Percentiles rank a stretch among this genome's conserved stretches.
Conservation (phyloP, 1,284 basidiomycete genomes). For the Moniliella sp. region DNA sequence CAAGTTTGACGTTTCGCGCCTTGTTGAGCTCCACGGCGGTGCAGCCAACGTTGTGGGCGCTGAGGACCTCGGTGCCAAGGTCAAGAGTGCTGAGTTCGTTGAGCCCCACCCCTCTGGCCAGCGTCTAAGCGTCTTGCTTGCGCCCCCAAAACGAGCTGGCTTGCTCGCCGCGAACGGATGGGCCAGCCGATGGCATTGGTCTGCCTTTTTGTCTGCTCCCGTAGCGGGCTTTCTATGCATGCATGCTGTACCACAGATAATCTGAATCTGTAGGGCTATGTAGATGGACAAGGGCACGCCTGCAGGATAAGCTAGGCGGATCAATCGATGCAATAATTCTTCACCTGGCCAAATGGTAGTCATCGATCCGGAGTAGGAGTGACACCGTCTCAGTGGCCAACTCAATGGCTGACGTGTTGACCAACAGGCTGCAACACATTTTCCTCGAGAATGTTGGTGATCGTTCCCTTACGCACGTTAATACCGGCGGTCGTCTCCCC, state of each 20-base stretch:
- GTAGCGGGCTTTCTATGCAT: no score
- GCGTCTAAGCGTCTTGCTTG: constrained; percentile 38
- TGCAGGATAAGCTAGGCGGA: no score
- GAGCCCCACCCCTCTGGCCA: constrained; percentile 68
- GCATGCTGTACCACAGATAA: no score
- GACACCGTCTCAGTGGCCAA: constrained; percentile 93
- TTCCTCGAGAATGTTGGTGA: constrained; percentile 88
- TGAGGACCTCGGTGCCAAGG: constrained; percentile 67
- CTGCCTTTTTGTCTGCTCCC: no score
- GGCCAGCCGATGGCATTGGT: no score
- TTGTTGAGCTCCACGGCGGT: constrained; percentile 80
- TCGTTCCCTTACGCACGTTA: constrained; percentile 73
- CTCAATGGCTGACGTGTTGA: constrained; percentile 84
- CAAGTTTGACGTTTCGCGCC: constrained; percentile 82
- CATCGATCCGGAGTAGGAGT: constrained; percentile 82
- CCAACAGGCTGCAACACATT: constrained; percentile 86
- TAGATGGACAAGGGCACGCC: no score
- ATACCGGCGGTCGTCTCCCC: constrained; percentile 90
- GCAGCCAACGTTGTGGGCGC: constrained; percentile 27
- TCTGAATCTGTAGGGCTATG: no score
- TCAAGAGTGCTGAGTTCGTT: constrained; percentile 65
- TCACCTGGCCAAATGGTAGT: constrained; percentile 42
- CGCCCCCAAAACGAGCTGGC: no score
- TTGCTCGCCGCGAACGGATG: no score
- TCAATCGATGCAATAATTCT: no score